A percentile compares a stretch with the other conserved stretches of the same genome.
Evolutionary conservation across 768 basidiomycete genomes (phyloP).

Genomic region (Rhodotorula taiwanensis): DNA sequence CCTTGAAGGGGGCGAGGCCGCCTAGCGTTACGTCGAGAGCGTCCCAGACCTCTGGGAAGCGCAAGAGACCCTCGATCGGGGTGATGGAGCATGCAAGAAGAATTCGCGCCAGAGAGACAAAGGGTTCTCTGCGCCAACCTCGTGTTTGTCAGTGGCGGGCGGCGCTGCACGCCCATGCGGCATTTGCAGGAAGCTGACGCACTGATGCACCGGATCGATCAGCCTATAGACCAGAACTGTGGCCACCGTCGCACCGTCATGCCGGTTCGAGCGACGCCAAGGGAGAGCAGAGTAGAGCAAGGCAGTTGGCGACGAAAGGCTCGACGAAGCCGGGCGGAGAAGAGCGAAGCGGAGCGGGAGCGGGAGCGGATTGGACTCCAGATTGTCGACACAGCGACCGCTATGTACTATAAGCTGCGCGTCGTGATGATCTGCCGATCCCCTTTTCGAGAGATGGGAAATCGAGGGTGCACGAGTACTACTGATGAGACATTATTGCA

Average conservation of each 20-base stretch:
- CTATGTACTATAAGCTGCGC: no score
- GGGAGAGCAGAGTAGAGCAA: slow-evolving; percentile 5
- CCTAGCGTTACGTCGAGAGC: slow-evolving; percentile 11
- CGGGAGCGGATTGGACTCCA: neutral
- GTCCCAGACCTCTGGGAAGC: slow-evolving; percentile 9
- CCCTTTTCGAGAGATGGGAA: no score
- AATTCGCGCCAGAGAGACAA: slow-evolving; percentile 23
- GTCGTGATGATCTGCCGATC: no score
- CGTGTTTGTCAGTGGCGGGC: neutral
- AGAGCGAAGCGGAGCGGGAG: slow-evolving; percentile 14
- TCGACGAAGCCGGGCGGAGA: neutral
- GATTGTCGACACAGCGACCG: no score
- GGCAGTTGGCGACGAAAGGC: neutral
- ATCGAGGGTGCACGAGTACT: no score
- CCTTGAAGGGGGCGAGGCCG: slow-evolving; percentile 23
- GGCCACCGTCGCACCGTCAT: neutral
- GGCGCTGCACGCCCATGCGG: neutral
- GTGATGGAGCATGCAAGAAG: slow-evolving; percentile 16
- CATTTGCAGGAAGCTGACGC: neutral
- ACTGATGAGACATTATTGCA: no score
- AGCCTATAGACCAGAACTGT: slow-evolving; percentile 4
- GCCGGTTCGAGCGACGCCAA: neutral
- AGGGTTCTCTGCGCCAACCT: slow-evolving; percentile 17
- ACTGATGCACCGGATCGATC: slow-evolving; percentile 27
- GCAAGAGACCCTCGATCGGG: slow-evolving; percentile 20